Evolutionary conservation across 2,329 filamentous ascomycete species (phyloP).

Genomic region (Emydomyces testavorans): DNA sequence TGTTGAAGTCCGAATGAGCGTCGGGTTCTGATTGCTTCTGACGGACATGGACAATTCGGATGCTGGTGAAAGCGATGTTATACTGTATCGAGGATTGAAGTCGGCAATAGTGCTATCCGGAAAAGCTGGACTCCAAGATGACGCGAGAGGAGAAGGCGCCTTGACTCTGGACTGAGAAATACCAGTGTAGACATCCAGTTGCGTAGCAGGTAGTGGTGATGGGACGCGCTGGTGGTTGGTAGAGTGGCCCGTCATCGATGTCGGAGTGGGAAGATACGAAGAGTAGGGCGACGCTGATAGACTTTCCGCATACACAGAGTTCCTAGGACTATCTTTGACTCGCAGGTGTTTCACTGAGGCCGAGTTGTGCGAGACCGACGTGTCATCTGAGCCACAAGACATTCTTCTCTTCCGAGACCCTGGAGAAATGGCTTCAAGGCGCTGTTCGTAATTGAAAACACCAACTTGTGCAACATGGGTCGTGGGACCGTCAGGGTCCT

Average conservation of each 20-base stretch:
- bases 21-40: constrained; percentile 41
- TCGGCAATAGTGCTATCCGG: constrained; percentile 35
- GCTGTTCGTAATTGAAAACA: constrained; percentile 49
- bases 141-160: constrained; percentile 39
- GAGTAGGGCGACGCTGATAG: constrained; percentile 41
- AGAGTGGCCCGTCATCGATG: constrained; percentile 31
- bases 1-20: constrained; percentile 56
- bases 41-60: constrained; percentile 37
- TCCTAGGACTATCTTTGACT: constrained; percentile 33
- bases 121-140: constrained; percentile 40
- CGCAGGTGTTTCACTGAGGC: constrained; percentile 38
- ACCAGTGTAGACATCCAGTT: constrained; percentile 33
- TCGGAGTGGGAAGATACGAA: constrained; percentile 41
- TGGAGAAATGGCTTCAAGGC: constrained; percentile 29
- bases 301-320: constrained; percentile 43
- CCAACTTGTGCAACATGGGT: constrained; percentile 46
- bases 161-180: constrained; percentile 36
- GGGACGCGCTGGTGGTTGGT: constrained; percentile 28
- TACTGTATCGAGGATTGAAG: constrained; percentile 35
- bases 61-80: constrained; percentile 28
- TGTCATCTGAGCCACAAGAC: constrained; percentile 40
- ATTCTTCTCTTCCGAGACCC: constrained; percentile 47
- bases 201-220: constrained; percentile 33
- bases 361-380: constrained; percentile 40
- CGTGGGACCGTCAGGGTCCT: constrained; percentile 44